Conservation (phyloP, 306 rosid species). For the Rosa persica region DNA sequence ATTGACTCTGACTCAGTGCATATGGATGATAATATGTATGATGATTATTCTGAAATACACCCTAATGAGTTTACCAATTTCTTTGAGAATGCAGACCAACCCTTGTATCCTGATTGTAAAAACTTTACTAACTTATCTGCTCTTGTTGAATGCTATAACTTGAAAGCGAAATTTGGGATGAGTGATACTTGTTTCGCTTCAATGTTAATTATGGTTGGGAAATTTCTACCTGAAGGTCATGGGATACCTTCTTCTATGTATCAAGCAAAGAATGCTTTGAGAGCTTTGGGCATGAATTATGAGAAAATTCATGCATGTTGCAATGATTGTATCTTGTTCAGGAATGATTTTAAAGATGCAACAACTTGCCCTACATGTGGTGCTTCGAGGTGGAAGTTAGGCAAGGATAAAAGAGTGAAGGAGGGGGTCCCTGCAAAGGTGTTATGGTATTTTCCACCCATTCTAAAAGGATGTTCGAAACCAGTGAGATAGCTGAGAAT, state of each 20-base stretch:
- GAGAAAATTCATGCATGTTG: not conserved
- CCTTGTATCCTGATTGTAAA: not conserved
- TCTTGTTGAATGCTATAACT: too few species aligned
- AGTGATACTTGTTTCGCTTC: not conserved
- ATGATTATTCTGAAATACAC: not conserved
- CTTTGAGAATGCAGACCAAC: not conserved
- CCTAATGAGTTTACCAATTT: not conserved
- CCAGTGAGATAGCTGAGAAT: not conserved
- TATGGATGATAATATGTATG: not conserved
- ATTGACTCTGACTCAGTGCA: not conserved
- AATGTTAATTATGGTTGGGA: not conserved
- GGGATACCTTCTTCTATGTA: not conserved
- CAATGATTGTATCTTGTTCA: not conserved
- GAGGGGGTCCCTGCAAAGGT: constrained; percentile 6
- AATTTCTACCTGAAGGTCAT: not conserved
- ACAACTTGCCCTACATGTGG: not conserved
- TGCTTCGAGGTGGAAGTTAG: not conserved
- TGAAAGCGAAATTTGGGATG: not conserved
- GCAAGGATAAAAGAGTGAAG: not conserved
- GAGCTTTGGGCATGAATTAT: not conserved
- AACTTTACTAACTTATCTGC: not conserved
- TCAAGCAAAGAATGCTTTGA: not conserved
- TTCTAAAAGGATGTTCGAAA: not conserved
- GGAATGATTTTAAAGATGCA: not conserved
- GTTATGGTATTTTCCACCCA: constrained; percentile 2